Evolutionary conservation across 202 grass and related monocot genomes (phyloP).

Genomic region (Hordeum pubiflorum): DNA sequence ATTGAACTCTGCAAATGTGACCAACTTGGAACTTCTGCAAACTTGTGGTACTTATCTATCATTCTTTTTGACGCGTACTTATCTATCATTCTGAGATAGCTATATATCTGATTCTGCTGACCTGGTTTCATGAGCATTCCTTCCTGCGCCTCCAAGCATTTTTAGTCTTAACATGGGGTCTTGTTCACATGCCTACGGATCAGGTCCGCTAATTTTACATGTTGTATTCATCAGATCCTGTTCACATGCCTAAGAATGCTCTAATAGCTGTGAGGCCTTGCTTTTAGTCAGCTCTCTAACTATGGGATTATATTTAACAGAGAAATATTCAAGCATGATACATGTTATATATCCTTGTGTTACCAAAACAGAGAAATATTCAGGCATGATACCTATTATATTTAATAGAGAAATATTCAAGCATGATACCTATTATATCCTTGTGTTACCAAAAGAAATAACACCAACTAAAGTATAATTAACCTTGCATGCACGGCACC

Average conservation of each 20-base stretch:
- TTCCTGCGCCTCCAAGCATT: not conserved
- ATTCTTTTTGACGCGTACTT: too few relatives aligned
- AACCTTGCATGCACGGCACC: not conserved
- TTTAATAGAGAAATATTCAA: not conserved
- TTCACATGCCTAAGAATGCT: not conserved
- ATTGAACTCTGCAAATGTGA: not conserved
- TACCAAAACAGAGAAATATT: not conserved
- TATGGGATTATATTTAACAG: not conserved
- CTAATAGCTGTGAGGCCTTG: too few relatives aligned
- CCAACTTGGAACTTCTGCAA: too few relatives aligned
- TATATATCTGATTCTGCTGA: not conserved
- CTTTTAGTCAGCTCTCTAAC: too few relatives aligned
- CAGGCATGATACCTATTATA: not conserved
- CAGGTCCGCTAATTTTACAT: not conserved
- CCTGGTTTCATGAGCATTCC: not conserved
- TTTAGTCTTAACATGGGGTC: not conserved
- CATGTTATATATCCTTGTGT: not conserved
- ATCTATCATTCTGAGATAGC: too few relatives aligned
- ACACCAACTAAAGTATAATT: too few relatives aligned
- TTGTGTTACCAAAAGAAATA: not conserved
- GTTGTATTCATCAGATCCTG: not conserved
- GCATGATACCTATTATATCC: not conserved
- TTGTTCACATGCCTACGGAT: not conserved
- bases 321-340: not conserved
- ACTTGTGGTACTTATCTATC: too few relatives aligned